Base-by-base conservation (phyloP, 192 early-diverging fungal genomes). In the Phycomyces nitens region DNA sequence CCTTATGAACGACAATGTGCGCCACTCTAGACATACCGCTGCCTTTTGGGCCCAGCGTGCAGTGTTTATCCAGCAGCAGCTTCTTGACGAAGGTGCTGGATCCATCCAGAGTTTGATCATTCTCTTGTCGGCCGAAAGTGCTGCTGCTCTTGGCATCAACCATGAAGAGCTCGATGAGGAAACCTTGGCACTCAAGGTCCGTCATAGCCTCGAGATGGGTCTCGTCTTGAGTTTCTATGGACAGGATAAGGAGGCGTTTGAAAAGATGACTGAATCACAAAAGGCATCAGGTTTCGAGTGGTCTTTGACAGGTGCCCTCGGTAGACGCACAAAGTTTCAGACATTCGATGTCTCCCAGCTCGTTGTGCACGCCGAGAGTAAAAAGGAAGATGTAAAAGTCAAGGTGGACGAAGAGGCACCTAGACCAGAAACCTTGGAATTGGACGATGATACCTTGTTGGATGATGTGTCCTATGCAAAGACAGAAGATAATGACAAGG, bases 281-380 rank as follows among this genome's bases (percentile, higher is more conserved):
- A 77, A 83, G 9, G 73, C 82, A 11, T 91, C 89, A 47, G 85
- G 91, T 20, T 81, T 99, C 56, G 72, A 83, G 62, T 98, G 93
- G 91, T 80, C 85, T 54, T 68, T 99, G 53, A 94, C 92, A 0
- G 97, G 97, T 21, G 91, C 90, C 21, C 70, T 93, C 58, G 97
- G 97, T 65, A 84, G 82, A 60, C 86, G 95, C 41, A 99, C 97
- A 23, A 92, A 89, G 74, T 96, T 96, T 79, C 97, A 99, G 73
- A 77, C 73, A 1, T 91, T 84, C 65, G 93, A 97, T 75, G 81
- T 91, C 0, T 81, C 93, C 9, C 97, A 99, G 65, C 81, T 99
- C 8, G 92, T 98, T 12, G 76, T 99, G n/a, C 55, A 92, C 15
- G 97, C 97, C 0, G 85, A 90, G 64, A 94, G 91, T 73, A 68